Evolutionary conservation across 1,284 basidiomycete genomes (phyloP).

Genomic region (Trichosporon faecale): DNA sequence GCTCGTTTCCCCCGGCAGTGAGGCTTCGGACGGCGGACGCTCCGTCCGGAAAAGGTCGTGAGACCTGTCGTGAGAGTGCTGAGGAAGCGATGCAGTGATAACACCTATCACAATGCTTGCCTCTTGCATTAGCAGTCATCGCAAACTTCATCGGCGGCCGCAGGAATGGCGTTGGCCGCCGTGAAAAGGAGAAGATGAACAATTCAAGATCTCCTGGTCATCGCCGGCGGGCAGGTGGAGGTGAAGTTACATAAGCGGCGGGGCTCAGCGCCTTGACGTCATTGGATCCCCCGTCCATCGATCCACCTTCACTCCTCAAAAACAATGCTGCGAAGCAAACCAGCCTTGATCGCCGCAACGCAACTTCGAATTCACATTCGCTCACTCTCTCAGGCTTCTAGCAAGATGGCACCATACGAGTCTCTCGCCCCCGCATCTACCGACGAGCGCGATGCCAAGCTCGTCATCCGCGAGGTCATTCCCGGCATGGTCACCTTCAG

Average conservation of each 20-base stretch:
- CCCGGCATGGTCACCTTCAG: slow-evolving; percentile 51
- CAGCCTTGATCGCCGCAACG: not conserved
- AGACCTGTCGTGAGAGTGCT: too few species aligned
- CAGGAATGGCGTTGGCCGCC: too few species aligned
- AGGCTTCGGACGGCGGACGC: too few species aligned
- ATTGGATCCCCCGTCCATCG: not conserved
- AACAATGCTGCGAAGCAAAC: not conserved
- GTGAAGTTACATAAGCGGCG: not conserved
- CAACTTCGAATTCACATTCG: not conserved
- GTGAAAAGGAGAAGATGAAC: too few species aligned
- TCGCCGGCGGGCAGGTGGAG: not conserved
- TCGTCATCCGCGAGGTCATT: slow-evolving; percentile 49
- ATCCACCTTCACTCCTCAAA: not conserved
- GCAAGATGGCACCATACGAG: slow-evolving; percentile 16
- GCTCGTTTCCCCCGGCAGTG: too few species aligned
- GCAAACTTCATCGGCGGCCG: not conserved
- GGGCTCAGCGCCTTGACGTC: not conserved
- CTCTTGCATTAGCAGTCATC: not conserved
- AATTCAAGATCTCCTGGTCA: too few species aligned
- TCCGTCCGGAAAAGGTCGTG: too few species aligned
- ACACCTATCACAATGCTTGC: too few species aligned
- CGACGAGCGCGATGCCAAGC: slow-evolving; percentile 34
- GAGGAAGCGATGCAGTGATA: too few species aligned
- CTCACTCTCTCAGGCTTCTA: not conserved
- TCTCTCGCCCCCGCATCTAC: slow-evolving; percentile 25